Percentiles rank a stretch among this genome's conserved stretches.
phyloP scores from a whole-genome alignment of 2,329 filamentous ascomycete species.

The Furcasterigmium sp. region DNA sequence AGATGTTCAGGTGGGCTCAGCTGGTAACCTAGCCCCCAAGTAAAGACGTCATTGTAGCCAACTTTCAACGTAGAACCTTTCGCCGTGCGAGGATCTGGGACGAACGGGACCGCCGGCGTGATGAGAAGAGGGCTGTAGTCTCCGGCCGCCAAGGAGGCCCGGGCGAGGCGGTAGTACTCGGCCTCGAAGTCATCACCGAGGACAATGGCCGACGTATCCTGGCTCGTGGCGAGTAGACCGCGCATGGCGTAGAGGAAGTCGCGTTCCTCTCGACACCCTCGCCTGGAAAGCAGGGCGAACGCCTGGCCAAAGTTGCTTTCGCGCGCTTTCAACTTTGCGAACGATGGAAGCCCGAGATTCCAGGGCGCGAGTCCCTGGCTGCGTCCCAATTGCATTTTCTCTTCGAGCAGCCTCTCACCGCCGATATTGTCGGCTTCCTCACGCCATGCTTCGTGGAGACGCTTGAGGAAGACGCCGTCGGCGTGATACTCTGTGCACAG shows the following conservation, averaged over 20 bases:
- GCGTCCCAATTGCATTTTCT: background rate
- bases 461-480: background rate
- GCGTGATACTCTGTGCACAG: background rate
- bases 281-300: background rate
- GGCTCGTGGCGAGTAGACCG: background rate
- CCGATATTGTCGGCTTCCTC: background rate
- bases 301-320: background rate
- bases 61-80: too few species aligned
- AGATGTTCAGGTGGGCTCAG: too few species aligned
- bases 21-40: background rate
- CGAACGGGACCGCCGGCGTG: background rate
- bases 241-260: constrained; percentile 1
- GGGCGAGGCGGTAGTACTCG: background rate
- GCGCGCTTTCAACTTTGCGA: background rate
- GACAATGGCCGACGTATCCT: background rate
- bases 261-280: background rate
- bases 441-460: background rate
- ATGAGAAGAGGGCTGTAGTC: background rate
- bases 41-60: constrained; percentile 1
- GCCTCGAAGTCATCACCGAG: background rate
- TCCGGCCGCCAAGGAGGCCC: background rate
- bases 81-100: background rate
- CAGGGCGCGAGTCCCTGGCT: background rate
- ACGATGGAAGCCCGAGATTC: background rate
- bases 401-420: background rate